Evolutionary conservation across 257 asterid genomes (phyloP), one percentile per base, ranked within the genome.

Genomic region (Rubia yunnanensis): DNA sequence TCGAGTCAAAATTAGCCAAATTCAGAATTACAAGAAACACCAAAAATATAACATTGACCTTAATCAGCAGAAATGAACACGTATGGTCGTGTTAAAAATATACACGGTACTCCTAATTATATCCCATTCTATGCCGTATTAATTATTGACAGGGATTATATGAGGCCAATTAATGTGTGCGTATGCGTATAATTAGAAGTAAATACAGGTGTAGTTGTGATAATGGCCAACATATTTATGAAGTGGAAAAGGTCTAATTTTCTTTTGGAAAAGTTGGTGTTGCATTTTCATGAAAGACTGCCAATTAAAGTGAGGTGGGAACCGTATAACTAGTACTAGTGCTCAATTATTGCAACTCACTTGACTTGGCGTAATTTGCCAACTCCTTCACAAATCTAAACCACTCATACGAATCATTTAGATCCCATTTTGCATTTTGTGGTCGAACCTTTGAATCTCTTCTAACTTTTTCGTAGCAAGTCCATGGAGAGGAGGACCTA

Each of bases 301-400:
- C 62, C 77, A 69, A 77, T 65, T 53, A 80, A 69, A 77, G 67
- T 32, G 36, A 62, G 24, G 28, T 60, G 38, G 49, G 56, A 22
- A 32, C 26, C 14, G 6, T n/a, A 27, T 9, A 14, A 57, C 27
- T 50, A 35, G 39, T 35, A 35, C 4, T 35, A 68, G 62, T 64
- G 49, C 59, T 74, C 79, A 72, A 81, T 81, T 67, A 81, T 81
- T 81, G 79, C 50, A 64, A 5, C 22, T 3, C 27, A 5, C 52
- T 34, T 64, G 68, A 26, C 41, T 65, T 64, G 31, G 36, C 8
- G 31, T 56, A 27, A 13, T 56, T 56, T 20, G 22, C n/a, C 34
- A 13, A 62, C 27, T 65, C 60, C 34, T n/a, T 50, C n/a, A 20
- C 11, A 50, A 50, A 18, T 50, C 5, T 50, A 50, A n/a, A 20